Evolutionary conservation across 1,284 basidiomycete genomes (phyloP).

Genomic region (Ceratobasidium sp.): DNA sequence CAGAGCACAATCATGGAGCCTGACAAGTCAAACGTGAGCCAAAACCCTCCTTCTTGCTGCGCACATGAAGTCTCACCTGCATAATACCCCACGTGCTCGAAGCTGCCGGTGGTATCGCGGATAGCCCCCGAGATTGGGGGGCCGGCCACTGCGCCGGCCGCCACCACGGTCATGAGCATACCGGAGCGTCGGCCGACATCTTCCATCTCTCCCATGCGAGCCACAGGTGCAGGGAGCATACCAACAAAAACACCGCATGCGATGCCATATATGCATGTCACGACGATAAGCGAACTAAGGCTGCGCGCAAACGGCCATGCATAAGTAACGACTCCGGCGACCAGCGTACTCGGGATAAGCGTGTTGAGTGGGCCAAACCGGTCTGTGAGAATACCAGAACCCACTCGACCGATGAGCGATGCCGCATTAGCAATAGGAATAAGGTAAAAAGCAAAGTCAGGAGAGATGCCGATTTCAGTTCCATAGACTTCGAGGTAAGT

Average conservation of each 20-base stretch:
- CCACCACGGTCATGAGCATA: slow-evolving; percentile 61
- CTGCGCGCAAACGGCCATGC: slow-evolving; percentile 64
- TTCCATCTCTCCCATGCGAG: slow-evolving; percentile 63
- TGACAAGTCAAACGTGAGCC: slow-evolving; percentile 37
- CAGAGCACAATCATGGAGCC: slow-evolving; percentile 48
- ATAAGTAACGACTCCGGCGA: slow-evolving; percentile 61
- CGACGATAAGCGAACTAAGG: slow-evolving; percentile 53
- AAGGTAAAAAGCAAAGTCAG: slow-evolving; percentile 56
- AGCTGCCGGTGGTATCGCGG: slow-evolving; percentile 55
- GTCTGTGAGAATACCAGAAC: slow-evolving; percentile 54
- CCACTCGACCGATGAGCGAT: slow-evolving; percentile 56
- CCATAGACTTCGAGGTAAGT: slow-evolving; percentile 60
- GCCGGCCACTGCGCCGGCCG: slow-evolving; percentile 59
- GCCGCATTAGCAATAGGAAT: slow-evolving; percentile 57
- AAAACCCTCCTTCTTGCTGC: slow-evolving; percentile 39
- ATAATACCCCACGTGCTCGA: slow-evolving; percentile 64
- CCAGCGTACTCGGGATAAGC: slow-evolving; percentile 60
- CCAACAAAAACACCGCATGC: slow-evolving; percentile 64
- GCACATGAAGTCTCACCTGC: slow-evolving; percentile 56
- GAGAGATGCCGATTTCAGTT: slow-evolving; percentile 51
- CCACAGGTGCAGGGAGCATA: slow-evolving; percentile 61
- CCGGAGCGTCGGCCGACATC: slow-evolving; percentile 68
- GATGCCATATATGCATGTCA: slow-evolving; percentile 62
- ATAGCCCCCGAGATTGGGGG: slow-evolving; percentile 68
- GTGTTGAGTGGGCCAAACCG: slow-evolving; percentile 59